phyloP scores from a whole-genome alignment of 2,329 filamentous ascomycete species.

The Nothomitra cinnamomea region DNA sequence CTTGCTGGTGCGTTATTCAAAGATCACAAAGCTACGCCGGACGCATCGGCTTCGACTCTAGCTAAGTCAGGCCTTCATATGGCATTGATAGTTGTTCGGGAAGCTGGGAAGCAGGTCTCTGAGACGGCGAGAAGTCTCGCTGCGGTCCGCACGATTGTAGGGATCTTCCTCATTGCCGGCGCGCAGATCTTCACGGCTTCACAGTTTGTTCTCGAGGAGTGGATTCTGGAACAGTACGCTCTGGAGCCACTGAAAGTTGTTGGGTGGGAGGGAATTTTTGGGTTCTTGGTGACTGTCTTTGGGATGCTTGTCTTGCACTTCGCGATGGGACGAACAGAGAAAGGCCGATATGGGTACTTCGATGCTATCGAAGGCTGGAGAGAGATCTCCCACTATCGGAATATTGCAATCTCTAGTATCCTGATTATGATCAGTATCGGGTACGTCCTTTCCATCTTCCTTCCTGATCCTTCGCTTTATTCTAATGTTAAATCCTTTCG shows the following conservation, averaged over 20 bases:
- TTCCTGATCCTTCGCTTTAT: not conserved
- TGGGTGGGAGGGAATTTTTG: conserved; percentile 91
- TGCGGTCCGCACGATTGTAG: conserved; percentile 55
- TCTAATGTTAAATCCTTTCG: conserved; percentile 11
- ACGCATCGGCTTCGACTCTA: conserved; percentile 18
- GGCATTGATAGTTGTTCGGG: conserved; percentile 17
- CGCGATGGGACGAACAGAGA: conserved; percentile 54
- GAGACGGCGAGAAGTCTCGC: conserved; percentile 30
- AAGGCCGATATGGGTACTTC: conserved; percentile 68
- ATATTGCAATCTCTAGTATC: conserved; percentile 60
- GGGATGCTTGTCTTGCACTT: conserved; percentile 70
- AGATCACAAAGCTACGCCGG: conserved; percentile 36
- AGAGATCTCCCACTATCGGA: conserved; percentile 55
- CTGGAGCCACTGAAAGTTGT: conserved; percentile 80
- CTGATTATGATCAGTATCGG: conserved; percentile 97
- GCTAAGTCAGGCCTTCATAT: conserved; percentile 13
- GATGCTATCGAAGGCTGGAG: conserved; percentile 75
- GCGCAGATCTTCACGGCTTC: conserved; percentile 95
- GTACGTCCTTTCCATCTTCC: conserved; percentile 33
- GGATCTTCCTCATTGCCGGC: conserved; percentile 77
- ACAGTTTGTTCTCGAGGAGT: conserved; percentile 93
- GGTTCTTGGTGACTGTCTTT: conserved; percentile 60
- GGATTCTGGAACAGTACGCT: conserved; percentile 65
- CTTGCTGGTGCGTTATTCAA: conserved; percentile 71
- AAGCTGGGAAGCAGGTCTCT: conserved; percentile 25